Conservation (phyloP, 176 grass and related monocot genomes). For the Juncus effusus region DNA sequence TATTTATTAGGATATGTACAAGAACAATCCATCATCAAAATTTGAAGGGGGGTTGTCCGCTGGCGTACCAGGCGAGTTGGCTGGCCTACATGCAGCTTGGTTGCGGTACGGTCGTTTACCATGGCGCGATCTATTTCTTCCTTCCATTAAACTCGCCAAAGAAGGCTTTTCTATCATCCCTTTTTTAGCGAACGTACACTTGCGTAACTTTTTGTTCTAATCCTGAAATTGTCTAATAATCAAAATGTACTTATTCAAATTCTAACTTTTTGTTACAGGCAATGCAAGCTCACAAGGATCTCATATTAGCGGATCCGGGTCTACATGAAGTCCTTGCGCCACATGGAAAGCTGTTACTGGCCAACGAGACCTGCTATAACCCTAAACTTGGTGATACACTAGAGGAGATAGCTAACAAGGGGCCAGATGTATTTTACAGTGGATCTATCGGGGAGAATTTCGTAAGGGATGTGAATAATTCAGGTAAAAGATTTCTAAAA, state of each 20-base stretch:
- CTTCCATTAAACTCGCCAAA: constrained; percentile 61
- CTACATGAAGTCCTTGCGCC: constrained; percentile 64
- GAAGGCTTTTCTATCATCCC: constrained; percentile 52
- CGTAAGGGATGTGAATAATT: constrained; percentile 34
- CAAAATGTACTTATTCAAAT: too few species aligned
- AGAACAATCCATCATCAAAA: constrained; percentile 44
- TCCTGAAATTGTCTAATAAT: too few species aligned
- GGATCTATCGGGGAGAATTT: constrained; percentile 53
- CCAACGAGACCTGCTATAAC: constrained; percentile 67
- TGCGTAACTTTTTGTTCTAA: not conserved
- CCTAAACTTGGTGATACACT: constrained; percentile 48
- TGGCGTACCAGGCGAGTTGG: constrained; percentile 85
- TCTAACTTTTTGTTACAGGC: not conserved
- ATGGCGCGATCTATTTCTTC: constrained; percentile 60
- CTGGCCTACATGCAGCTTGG: constrained; percentile 72
- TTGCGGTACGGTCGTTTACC: constrained; percentile 54
- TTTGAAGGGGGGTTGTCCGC: constrained; percentile 53
- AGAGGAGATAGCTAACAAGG: constrained; percentile 49
- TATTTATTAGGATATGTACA: constrained; percentile 65
- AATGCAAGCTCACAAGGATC: constrained; percentile 15
- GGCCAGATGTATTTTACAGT: constrained; percentile 49
- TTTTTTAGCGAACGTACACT: constrained; percentile 28
- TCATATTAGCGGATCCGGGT: constrained; percentile 69
- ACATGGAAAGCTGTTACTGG: constrained; percentile 33
- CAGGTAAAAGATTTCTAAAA: not conserved